Base-by-base conservation (phyloP, 2,329 filamentous ascomycete genomes). In the Ceratocystis ficicola region DNA sequence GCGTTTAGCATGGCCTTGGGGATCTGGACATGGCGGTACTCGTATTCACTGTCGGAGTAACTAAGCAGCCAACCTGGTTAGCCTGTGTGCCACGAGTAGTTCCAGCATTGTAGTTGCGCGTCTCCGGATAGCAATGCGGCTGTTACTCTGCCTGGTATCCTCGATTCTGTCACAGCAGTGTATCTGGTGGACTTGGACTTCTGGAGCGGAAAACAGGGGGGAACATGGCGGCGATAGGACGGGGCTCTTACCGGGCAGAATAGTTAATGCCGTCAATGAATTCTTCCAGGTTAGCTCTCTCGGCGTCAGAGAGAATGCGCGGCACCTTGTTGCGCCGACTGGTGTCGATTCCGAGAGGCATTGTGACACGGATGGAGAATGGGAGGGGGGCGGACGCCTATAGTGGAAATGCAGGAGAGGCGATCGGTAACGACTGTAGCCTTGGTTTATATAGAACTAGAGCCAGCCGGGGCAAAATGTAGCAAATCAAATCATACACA, bases 1-100 rank as follows among this genome's bases (percentile, higher is more conserved):
- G 85, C 88, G 78, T 97, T 97, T 70, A 99, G 86, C 94, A 99
- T 99, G 71, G 90, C 87, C 78, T 99, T 99, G 55, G 94, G 94
- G 36, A 99, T 85, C 76, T 96, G 92, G 67, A 99, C 94, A 76
- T 99, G 94, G 70, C 94, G 89, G 78, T 99, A 99, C 78, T 99
- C 94, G 76, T 86, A 96, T 76, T 94, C 85, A 77, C 84, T 86
- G 73, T 99, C 94, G 32, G 87, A 92, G 76, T 99, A 99, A 75
- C 94, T 97, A 74, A 44, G 63, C 28, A 59, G 30, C 3, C 17
- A 20, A 15, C 32, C 15, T 20, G 15, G 55, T 59, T 59, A 59
- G 55, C 6, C 17, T n/a, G 15, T 36, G 30, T 41, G 28, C 28
- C 28, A 25, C 15, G 6, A 28, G n/a, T 15, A 5, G 8, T 7